Evolutionary conservation across 495 filamentous ascomycete genomes (phyloP), one percentile per base, ranked within the genome.

Genomic region (Penicillium antarcticum): DNA sequence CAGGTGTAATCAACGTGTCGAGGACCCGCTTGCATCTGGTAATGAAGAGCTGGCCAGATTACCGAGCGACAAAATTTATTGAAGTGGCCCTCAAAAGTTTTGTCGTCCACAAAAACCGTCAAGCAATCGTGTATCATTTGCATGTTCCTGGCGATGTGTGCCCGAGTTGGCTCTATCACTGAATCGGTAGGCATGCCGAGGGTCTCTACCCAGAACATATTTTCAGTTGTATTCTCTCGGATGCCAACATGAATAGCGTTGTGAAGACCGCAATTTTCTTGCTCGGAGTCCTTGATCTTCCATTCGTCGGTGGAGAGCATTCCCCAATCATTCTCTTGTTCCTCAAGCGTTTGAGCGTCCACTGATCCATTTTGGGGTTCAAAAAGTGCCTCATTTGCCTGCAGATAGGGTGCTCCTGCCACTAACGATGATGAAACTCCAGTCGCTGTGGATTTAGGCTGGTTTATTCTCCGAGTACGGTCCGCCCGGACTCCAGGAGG

Each of bases 1-100:
- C 89, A 96, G n/a, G 90, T 92, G 58, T 95, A 96, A 3, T 91
- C 89, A 66, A 91, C 95, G 79, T 89, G 95, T 73, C 94, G 94
- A 16, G 91, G 91, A 58, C 88, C 89, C 61, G 95, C 91, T 24
- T 92, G 91, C 64, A 95, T 91, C 65, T 94, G 88, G 66, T 96
- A 95, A 66, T 96, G 89, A 67, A 95, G 88, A 41, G 92, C 88
- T 10, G 87, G 87, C 87, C 87, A 91, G 19, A 91, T 74, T 26
- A 89, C 86, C 60, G 88, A 77, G 63, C 92, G 95, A 76, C 89
- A 95, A 55, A 90, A 95, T 68, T 95, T 89, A 18, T 82, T 74
- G 61, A 95, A 96, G 66, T 94, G 88, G 1, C 91, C 89, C 54
- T 92, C 86, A 35, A 94, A 89, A 63, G 94, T 88, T 55, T 79